Evolutionary conservation across 108 stramenopile genomes (phyloP), one percentile per base, ranked within the genome.

Genomic region (Nitzschia sp.): DNA sequence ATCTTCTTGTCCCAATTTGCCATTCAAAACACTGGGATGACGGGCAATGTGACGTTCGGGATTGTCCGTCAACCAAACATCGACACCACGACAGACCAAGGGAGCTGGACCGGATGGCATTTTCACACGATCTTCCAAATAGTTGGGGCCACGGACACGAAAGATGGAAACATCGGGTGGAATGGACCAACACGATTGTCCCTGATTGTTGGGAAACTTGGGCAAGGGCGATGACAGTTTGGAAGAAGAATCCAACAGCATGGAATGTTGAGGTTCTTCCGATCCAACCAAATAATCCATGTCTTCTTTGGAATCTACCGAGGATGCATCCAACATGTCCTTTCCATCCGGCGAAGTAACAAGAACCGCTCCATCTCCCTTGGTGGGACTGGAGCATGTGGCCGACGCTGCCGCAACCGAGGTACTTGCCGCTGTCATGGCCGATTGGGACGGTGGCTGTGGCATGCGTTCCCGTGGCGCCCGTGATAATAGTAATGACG

Each of bases 11-110:
- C 67, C 59, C 48, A 95, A 66, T 58, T 82, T 81, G 0, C 89
- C 91, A 59, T 88, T 89, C 51, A 93, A 71, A n/a, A 93, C 85
- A 54, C 71, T 72, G 26, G 90, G 92, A 67, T 92, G 92, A 3
- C 92, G 84, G 3, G 92, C 84, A 63, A 95, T 89, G 57, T 95
- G 77, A 40, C 86, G 83, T 81, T 83, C 76, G 0, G 95, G 90
- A 66, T 85, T 89, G 77, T 95, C 92, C 19, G 90, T 87, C 54
- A 93, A 51, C 90, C 90, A 95, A 42, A 95, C 67, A 63, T 95
- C 95, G 43, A 93, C 90, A 39, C 95, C 95, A 26, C 87, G 79
- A 66, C 86, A 91, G 41, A 66, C 70, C 61, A 93, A 88, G 8
- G 88, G 79, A 42, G 87, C 56, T 6, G 76, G 84, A 15, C 79